Conservation (phyloP, 495 filamentous ascomycete species). For the Aspergillus asperescens region DNA sequence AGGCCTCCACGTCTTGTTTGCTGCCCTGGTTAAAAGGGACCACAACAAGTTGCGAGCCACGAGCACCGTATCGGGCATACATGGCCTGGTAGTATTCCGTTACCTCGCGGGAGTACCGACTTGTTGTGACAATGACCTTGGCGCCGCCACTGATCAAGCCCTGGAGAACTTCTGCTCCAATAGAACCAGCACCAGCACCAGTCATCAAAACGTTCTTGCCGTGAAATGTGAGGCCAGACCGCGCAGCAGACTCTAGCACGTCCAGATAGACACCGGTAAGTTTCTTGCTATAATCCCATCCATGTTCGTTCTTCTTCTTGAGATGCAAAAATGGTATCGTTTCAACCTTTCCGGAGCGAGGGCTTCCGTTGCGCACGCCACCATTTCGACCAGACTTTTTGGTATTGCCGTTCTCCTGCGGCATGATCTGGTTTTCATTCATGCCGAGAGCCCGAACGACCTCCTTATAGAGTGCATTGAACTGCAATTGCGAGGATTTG, state of each 20-base stretch:
- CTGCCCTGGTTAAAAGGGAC: slow-evolving; percentile 99
- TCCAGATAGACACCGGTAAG: slow-evolving; percentile 88
- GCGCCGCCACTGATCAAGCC: slow-evolving; percentile 95
- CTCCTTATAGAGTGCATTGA: slow-evolving; percentile 89
- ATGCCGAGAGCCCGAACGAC: slow-evolving; percentile 88
- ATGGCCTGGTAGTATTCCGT: slow-evolving; percentile 99
- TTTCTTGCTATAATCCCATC: slow-evolving; percentile 99
- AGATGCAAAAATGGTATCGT: slow-evolving; percentile 97
- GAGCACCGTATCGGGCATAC: slow-evolving; percentile 89
- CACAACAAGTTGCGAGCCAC: slow-evolving; percentile 93
- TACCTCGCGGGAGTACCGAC: slow-evolving; percentile 91
- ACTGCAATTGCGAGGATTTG: slow-evolving; percentile 89
- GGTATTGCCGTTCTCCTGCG: slow-evolving; percentile 63
- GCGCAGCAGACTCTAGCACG: slow-evolving; percentile 82
- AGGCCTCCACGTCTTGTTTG: slow-evolving; percentile 90
- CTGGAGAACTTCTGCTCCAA: slow-evolving; percentile 96
- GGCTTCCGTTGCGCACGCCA: slow-evolving; percentile 45
- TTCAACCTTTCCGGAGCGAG: slow-evolving; percentile 83
- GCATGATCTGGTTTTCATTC: slow-evolving; percentile 96
- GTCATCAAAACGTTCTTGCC: slow-evolving; percentile 98
- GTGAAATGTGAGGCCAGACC: slow-evolving; percentile 80
- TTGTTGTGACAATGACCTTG: slow-evolving; percentile 92
- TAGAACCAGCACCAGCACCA: slow-evolving; percentile 94
- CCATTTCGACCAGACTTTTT: slow-evolving; percentile 64
- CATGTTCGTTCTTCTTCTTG: slow-evolving; percentile 87